Percentiles rank a stretch among this genome's conserved stretches.
phyloP scores from a whole-genome alignment of 2,329 filamentous ascomycete species.

The Pseudogymnoascus pannorum region DNA sequence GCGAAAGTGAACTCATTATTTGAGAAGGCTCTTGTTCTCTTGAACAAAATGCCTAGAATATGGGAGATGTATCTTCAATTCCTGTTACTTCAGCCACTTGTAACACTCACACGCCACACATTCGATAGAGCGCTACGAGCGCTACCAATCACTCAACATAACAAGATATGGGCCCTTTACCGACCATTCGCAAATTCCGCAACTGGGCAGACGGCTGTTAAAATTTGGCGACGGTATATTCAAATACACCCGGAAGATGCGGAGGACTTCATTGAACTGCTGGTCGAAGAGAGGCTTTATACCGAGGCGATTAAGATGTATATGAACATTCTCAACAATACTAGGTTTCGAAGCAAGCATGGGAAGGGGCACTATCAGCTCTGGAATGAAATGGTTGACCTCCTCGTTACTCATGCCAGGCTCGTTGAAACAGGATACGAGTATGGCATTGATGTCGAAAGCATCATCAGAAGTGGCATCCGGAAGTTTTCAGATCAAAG shows the following conservation, averaged over 20 bases:
- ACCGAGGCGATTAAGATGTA: slow-evolving; percentile 88
- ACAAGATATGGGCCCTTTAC: slow-evolving; percentile 90
- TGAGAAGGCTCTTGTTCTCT: slow-evolving; percentile 80
- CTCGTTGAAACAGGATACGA: slow-evolving; percentile 76
- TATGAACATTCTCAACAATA: slow-evolving; percentile 85
- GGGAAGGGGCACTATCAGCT: slow-evolving; percentile 93
- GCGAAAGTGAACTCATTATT: slow-evolving; percentile 92
- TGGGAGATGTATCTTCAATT: slow-evolving; percentile 98
- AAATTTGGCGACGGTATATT: slow-evolving; percentile 93
- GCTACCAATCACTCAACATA: slow-evolving; percentile 89
- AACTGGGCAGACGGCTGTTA: slow-evolving; percentile 81
- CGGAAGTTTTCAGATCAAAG: slow-evolving; percentile 85
- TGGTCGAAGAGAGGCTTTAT: slow-evolving; percentile 74
- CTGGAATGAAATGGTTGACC: slow-evolving; percentile 95
- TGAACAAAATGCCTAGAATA: slow-evolving; percentile 98
- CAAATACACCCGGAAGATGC: slow-evolving; percentile 92
- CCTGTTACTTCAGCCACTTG: slow-evolving; percentile 80
- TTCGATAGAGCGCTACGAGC: slow-evolving; percentile 91
- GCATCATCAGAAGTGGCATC: slow-evolving; percentile 88
- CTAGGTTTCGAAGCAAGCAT: slow-evolving; percentile 83
- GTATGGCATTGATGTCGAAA: slow-evolving; percentile 80
- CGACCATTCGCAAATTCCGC: slow-evolving; percentile 85
- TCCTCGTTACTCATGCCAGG: slow-evolving; percentile 84
- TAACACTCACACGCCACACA: slow-evolving; percentile 76
- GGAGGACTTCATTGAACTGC: slow-evolving; percentile 89